Conservation (phyloP, 2,329 filamentous ascomycete genomes). For the Diplodia corticola region DNA sequence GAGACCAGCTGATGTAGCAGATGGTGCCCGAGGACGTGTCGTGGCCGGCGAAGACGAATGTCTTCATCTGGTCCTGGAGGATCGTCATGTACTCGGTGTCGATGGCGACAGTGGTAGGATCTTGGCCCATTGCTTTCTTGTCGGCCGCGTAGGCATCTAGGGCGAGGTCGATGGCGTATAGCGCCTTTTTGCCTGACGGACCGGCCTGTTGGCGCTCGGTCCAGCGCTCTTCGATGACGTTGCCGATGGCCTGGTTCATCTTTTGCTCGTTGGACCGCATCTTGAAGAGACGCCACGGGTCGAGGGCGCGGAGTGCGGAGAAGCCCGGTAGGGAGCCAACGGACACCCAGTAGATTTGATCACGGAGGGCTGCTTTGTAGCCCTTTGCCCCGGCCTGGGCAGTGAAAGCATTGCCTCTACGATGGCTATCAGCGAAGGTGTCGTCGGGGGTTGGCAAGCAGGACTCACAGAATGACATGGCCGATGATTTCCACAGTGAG, state of each 20-base stretch:
- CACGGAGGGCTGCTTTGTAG: neutral
- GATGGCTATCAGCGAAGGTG: neutral
- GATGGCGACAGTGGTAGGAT: neutral
- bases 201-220: neutral
- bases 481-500: constrained; percentile 23
- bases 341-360: constrained; percentile 1
- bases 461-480: constrained; percentile 23
- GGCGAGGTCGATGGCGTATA: constrained; percentile 16
- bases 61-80: constrained; percentile 30
- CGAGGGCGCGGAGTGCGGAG: neutral
- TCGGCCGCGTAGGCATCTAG: constrained; percentile 15
- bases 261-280: constrained; percentile 9
- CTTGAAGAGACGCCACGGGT: neutral
- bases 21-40: constrained; percentile 39
- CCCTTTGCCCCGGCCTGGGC: neutral
- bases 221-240: constrained; percentile 8
- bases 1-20: constrained; percentile 33
- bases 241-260: neutral
- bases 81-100: neutral
- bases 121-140: neutral
- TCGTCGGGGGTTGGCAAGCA: constrained; percentile 30
- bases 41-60: constrained; percentile 40
- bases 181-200: neutral
- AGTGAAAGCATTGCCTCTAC: neutral
- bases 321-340: neutral